phyloP scores from a whole-genome alignment of 2,329 filamentous ascomycete species.

The Diaporthe longicolla region DNA sequence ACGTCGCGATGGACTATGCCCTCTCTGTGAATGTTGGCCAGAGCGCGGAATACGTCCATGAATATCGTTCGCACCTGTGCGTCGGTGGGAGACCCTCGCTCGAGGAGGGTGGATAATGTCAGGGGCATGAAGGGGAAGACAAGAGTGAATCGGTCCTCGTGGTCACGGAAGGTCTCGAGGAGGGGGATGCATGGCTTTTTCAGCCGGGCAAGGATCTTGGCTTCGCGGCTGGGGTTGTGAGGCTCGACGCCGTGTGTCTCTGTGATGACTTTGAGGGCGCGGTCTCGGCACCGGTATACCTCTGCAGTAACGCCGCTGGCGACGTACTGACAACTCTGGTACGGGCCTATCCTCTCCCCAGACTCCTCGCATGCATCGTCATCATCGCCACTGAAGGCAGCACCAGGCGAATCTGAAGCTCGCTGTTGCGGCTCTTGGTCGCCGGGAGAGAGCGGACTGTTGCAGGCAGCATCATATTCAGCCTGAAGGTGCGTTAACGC shows the following conservation, averaged over 20 bases:
- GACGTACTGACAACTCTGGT: slow-evolving; percentile 67
- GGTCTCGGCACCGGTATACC: slow-evolving; percentile 77
- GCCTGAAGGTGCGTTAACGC: slow-evolving; percentile 59
- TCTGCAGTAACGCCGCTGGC: slow-evolving; percentile 82
- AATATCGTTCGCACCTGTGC: slow-evolving; percentile 63
- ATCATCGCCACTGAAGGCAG: slow-evolving; percentile 29
- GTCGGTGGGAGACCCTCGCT: slow-evolving; percentile 56
- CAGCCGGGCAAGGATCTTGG: slow-evolving; percentile 76
- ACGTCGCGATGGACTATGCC: slow-evolving; percentile 94
- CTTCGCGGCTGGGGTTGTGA: slow-evolving; percentile 86
- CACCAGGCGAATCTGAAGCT: slow-evolving; percentile 20
- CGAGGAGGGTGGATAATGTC: slow-evolving; percentile 79
- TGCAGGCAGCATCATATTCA: slow-evolving; percentile 67
- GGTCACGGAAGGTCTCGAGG: slow-evolving; percentile 80
- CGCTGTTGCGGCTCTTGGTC: slow-evolving; percentile 36
- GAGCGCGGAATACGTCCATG: slow-evolving; percentile 77
- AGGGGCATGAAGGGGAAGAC: slow-evolving; percentile 87
- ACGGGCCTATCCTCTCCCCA: slow-evolving; percentile 67
- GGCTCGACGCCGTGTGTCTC: slow-evolving; percentile 81
- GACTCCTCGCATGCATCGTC: slow-evolving; percentile 43
- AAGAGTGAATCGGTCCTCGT: slow-evolving; percentile 79
- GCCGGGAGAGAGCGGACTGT: slow-evolving; percentile 41
- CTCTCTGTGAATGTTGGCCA: slow-evolving; percentile 78
- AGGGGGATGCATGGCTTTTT: slow-evolving; percentile 74
- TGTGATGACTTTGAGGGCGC: slow-evolving; percentile 88